phyloP scores from a whole-genome alignment of 257 asterid genomes.

The Buddleja alternifolia region DNA sequence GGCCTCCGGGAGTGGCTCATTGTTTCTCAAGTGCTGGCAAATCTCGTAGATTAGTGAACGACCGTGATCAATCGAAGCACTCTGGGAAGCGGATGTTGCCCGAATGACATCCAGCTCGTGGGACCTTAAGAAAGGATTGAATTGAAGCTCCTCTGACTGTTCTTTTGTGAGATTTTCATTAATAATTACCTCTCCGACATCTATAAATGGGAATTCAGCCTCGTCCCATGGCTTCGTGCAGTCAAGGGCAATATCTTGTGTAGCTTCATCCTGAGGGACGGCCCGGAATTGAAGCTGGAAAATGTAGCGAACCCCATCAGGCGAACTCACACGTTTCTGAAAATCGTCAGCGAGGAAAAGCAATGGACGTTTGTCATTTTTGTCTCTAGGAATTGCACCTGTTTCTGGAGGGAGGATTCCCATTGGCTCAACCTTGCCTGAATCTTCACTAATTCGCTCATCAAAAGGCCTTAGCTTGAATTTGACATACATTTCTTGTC shows the following conservation, averaged over 20 bases:
- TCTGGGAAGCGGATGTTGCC: constrained; percentile 75
- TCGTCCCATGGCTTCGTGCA: constrained; percentile 90
- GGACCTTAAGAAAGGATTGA: constrained; percentile 71
- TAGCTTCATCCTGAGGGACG: constrained; percentile 55
- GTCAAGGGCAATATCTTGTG: constrained; percentile 62
- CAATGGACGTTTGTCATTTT: constrained; percentile 62
- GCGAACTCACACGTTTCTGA: constrained; percentile 58
- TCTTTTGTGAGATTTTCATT: constrained; percentile 56
- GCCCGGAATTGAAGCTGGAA: constrained; percentile 73
- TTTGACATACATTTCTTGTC: constrained; percentile 80
- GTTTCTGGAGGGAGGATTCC: constrained; percentile 94
- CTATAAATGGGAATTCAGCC: constrained; percentile 56
- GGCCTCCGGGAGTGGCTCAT: constrained; percentile 74
- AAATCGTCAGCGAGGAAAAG: constrained; percentile 85
- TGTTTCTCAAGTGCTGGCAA: constrained; percentile 81
- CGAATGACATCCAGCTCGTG: constrained; percentile 74
- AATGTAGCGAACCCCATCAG: constrained; percentile 61
- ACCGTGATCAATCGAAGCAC: constrained; percentile 91
- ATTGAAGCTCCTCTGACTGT: constrained; percentile 69
- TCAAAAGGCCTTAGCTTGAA: constrained; percentile 75
- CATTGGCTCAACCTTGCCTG: constrained; percentile 71
- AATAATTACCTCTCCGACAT: constrained; percentile 64
- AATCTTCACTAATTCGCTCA: constrained; percentile 54
- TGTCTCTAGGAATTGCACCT: constrained; percentile 78
- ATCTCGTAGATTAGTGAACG: constrained; percentile 79